Base-by-base conservation (phyloP, 1,284 basidiomycete genomes). In the Xerocomus amazonicus region DNA sequence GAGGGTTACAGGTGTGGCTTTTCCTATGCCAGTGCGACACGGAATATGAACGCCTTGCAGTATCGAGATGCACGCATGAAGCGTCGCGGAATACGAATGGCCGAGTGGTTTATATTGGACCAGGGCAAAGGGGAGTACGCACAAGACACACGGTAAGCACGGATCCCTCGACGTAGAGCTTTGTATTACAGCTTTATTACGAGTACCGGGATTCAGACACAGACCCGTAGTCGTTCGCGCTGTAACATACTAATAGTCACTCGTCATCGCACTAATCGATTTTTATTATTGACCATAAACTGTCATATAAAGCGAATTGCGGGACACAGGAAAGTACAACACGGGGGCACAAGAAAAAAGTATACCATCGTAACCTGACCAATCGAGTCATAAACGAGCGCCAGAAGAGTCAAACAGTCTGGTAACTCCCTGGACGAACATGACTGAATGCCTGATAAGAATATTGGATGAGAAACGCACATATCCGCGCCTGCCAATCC, bases 401-500 rank as follows among this genome's bases (percentile, higher is more conserved):
- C 43, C 56, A 63, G 4, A 63, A 55, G 27, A 55, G 59, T 53
- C 61, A 67, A 6, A 65, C 55, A 26, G 61, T 65, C 48, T 67
- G 65, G 38, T 64, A 64, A 48, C 60, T 64, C 62, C 62, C 62
- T 66, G 17, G 7, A 51, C 46, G 10, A 17, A 42, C 34, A 19
- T 27, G 10, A 50, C 34, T 59, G 37, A 57, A 43, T n/a, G 31
- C 48, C 9, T 35, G 42, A 28, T 31, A 31, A 33, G 39, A 7
- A 16, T 34, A 23, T 37, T 16, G 5, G 19, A 29, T 29, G 27
- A 46, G 29, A 55, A 46, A 75, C 77, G 52, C 57, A 90, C 90
- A 91, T 72, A 92, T 85, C 61, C 85, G 75, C 26, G 87, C 87
- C 61, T 83, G 82, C 74, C 86, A 89, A 69, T 96, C 92, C 12